phyloP scores from a whole-genome alignment of 257 asterid genomes.

The Mentha longifolia region DNA sequence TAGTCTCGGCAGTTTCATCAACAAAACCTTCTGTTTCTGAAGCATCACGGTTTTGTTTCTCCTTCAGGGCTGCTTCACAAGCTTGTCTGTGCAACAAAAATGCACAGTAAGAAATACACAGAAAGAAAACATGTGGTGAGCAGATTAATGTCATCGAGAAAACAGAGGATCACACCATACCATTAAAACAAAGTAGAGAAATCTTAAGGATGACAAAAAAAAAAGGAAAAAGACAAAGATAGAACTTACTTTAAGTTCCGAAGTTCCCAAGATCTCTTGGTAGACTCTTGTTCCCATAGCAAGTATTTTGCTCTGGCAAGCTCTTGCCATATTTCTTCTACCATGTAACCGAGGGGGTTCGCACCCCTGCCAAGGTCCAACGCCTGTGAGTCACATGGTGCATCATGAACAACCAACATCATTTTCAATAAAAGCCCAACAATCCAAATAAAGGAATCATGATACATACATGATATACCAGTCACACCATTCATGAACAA shows the following conservation, averaged over 20 bases:
- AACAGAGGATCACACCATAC: background rate
- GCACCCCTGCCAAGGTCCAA: conserved; percentile 81
- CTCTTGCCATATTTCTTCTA: conserved; percentile 94
- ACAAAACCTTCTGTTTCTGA: conserved; percentile 54
- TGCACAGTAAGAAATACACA: conserved; percentile 22
- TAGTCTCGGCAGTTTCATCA: conserved; percentile 44
- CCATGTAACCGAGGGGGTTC: conserved; percentile 73
- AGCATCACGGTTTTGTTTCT: conserved; percentile 51
- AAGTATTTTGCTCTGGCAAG: conserved; percentile 87
- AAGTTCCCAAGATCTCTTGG: conserved; percentile 74
- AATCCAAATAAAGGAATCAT: conserved; percentile 20
- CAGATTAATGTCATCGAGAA: conserved; percentile 9
- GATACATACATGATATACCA: background rate
- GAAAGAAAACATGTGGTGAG: background rate
- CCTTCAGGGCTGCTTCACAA: conserved; percentile 74
- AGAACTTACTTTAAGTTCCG: conserved; percentile 62
- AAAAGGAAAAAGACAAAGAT: background rate
- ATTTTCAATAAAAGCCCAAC: conserved; percentile 22
- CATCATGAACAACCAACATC: conserved; percentile 23
- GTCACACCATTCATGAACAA: background rate
- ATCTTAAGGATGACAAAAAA: background rate
- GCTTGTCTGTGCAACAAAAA: conserved; percentile 55
- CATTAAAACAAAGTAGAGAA: background rate
- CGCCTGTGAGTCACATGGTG: conserved; percentile 52
- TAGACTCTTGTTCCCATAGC: conserved; percentile 76